Evolutionary conservation across 2,329 filamentous ascomycete species (phyloP).

Genomic region (Cryphonectria naterciae): DNA sequence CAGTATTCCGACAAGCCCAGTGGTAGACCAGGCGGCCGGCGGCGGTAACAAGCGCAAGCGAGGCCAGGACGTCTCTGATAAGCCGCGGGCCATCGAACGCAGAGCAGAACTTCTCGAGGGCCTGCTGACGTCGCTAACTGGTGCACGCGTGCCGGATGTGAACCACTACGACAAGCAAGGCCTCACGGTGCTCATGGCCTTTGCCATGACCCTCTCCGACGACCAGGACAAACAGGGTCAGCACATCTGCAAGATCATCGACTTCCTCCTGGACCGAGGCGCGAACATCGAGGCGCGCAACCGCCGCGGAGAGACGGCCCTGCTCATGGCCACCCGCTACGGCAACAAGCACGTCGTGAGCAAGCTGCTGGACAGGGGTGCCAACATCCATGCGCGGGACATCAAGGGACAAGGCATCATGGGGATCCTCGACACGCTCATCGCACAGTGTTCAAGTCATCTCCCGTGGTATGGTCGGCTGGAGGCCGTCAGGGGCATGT

Average conservation of each 20-base stretch:
- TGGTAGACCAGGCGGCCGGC: conserved; percentile 33
- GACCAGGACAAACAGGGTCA: conserved; percentile 53
- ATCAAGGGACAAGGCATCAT: conserved; percentile 49
- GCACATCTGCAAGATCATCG: conserved; percentile 50
- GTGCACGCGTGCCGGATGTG: conserved; percentile 38
- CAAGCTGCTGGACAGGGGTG: conserved; percentile 50
- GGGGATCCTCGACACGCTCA: conserved; percentile 49
- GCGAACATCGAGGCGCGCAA: conserved; percentile 56
- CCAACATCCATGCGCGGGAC: conserved; percentile 53
- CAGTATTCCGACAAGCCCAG: conserved; percentile 22
- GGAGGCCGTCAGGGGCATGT: conserved; percentile 23
- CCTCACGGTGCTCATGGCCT: conserved; percentile 60
- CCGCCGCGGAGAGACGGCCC: conserved; percentile 57
- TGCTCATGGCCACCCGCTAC: conserved; percentile 57
- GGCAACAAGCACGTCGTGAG: conserved; percentile 57
- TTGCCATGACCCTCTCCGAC: conserved; percentile 53
- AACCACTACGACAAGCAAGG: conserved; percentile 58
- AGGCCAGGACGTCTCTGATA: conserved; percentile 37
- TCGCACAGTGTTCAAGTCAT: conserved; percentile 30
- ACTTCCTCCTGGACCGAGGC: conserved; percentile 46
- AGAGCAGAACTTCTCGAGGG: conserved; percentile 36
- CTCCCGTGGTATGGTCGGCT: conserved; percentile 22
- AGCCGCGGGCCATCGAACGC: conserved; percentile 29
- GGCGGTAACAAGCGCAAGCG: conserved; percentile 45
- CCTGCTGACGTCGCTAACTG: conserved; percentile 34